Evolutionary conservation across 2,329 filamentous ascomycete species (phyloP), one percentile per base, ranked within the genome.

Genomic region (Beauveria pseudobassiana): DNA sequence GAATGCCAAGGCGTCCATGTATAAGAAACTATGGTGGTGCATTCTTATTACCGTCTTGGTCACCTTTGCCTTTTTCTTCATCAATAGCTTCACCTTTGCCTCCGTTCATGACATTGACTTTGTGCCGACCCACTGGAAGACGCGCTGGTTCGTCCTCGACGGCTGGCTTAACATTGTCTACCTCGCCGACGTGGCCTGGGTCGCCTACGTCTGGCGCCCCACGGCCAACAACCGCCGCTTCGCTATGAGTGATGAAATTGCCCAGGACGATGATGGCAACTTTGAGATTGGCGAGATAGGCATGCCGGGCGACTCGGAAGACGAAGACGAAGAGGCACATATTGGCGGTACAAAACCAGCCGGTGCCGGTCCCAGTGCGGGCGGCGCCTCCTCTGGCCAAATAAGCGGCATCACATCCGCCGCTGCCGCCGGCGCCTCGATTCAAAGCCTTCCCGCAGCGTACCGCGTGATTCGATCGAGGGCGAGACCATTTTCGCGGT

Each of bases 161-260:
- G 95, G 95, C 61, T 99, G 95, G 95, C 80, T 98, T 56, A 98
- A 98, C 73, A 77, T 99, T 60, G 93, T 99, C 18, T 99, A 98
- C 76, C 86, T 99, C 65, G 90, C 90, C 63, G 93, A 99, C 70
- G 91, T 99, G 28, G 87, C 86, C 60, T 97, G 93, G 76, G 85
- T 99, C 66, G 92, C 95, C 24, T 99, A 98, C 74, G 82, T 99
- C 59, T 99, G 95, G 95, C 84, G 95, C 53, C 95, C 95, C 7
- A 98, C 93, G 24, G 92, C 90, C 58, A 98, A 99, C 77, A 99
- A 99, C 77, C 85, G 93, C 68, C 86, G 95, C 62, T 99, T 99
- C 70, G 95, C 95, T 65, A 99, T 99, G 95, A 96, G 91, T 77
- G 95, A 99, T 71, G 95, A 99, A 84, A 88, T 99, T 71, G 93